phyloP scores from a whole-genome alignment of 371 early-diverging fungal genomes.

The Dinochytrium kinnereticum region DNA sequence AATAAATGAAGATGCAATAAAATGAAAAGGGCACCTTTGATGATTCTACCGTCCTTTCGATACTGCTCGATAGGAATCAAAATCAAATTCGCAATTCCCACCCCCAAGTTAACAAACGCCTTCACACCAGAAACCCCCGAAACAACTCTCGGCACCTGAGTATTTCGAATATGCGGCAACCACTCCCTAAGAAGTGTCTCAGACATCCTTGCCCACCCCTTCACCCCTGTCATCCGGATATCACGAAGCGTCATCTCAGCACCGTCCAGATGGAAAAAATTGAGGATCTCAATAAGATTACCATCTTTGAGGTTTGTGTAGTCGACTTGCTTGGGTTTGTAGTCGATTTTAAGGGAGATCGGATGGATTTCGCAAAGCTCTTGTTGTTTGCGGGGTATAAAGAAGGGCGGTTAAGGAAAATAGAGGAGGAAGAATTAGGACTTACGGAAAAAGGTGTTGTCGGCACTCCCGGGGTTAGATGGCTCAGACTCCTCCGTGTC shows the following conservation, averaged over 20 bases:
- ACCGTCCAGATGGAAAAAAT: slow-evolving; percentile 90
- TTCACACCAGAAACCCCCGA: slow-evolving; percentile 91
- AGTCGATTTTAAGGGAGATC: slow-evolving; percentile 87
- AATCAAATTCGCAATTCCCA: slow-evolving; percentile 91
- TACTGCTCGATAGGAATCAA: slow-evolving; percentile 93
- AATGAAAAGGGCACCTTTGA: slow-evolving; percentile 63
- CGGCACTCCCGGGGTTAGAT: slow-evolving; percentile 1
- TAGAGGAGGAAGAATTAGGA: slow-evolving; percentile 16
- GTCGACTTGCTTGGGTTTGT: slow-evolving; percentile 93
- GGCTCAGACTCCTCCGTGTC: neutral
- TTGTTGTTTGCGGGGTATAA: slow-evolving; percentile 9
- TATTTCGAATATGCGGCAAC: slow-evolving; percentile 88
- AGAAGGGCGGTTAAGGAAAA: neutral
- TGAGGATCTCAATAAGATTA: slow-evolving; percentile 85
- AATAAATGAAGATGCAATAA: no score
- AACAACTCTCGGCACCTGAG: slow-evolving; percentile 87
- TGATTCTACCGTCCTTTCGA: slow-evolving; percentile 86
- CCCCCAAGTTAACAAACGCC: slow-evolving; percentile 86
- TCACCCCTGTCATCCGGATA: slow-evolving; percentile 77
- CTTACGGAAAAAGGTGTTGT: slow-evolving; percentile 70
- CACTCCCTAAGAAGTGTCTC: slow-evolving; percentile 74
- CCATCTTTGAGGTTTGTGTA: slow-evolving; percentile 71
- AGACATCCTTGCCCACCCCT: slow-evolving; percentile 64
- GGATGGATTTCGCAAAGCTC: slow-evolving; percentile 67
- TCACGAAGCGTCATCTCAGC: slow-evolving; percentile 81